Evolutionary conservation across 2,329 filamentous ascomycete genomes (phyloP), one percentile per base, ranked within the genome.

Genomic region (Cyphellophora attinorum): DNA sequence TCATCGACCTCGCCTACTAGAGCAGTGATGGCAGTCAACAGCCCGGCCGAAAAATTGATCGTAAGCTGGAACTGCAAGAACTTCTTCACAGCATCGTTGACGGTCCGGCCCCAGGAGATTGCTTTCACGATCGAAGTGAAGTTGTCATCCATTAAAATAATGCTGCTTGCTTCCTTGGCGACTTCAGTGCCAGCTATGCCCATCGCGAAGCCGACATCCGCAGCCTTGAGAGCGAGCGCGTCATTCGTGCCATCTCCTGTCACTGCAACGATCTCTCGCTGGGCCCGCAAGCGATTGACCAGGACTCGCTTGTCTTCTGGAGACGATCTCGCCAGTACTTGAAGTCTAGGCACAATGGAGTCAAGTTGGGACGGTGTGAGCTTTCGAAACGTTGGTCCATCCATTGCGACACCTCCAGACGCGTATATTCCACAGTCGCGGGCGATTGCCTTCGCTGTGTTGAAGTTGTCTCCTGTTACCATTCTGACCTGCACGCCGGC

Each of bases 381-480:
- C 32, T 64, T 62, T 34, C 73, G 64, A 52, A 78, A 78, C n/a
- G 58, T 62, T 6, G 70, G 70, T 0, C 74, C 74, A 51, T 77
- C 72, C 70, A 79, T 74, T 27, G 71, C 67, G 42, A 72, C 55
- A 11, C 66, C 74, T 16, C 68, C 65, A 15, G 48, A 38, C 11
- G 46, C 49, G 3, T 62, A 64, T 51, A 81, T 79, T 28, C 78
- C 78, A 38, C 78, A 81, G 42, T 83, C 74, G 8, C 61, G 66
- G 2, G 78, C 77, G 40, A 82, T 81, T 11, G 78, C 77, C 36
- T 67, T 70, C 2, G 75, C 78, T n/a, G 78, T 82, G 11, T 73
- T 55, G 38, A 77, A 61, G 47, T 79, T 79, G 52, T 79, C 74
- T 38, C 74, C 75, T n/a, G 74, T 79, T 21, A 79, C 73, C 72